Evolutionary conservation across 495 filamentous ascomycete genomes (phyloP).

Genomic region (Elaphomyces granulatus): DNA sequence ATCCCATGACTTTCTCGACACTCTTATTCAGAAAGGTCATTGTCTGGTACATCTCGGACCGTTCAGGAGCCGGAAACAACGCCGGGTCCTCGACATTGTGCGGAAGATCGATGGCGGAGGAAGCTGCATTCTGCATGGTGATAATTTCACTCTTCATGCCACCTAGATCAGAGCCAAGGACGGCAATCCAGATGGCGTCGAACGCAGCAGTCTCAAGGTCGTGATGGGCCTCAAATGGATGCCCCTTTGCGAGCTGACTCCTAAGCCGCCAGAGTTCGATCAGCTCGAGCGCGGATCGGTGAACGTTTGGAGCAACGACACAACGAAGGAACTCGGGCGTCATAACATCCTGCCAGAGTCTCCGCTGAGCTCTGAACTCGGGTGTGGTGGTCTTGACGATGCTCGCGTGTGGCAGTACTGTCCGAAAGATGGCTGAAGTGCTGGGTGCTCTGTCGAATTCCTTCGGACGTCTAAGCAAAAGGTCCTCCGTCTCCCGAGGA

Average conservation of each 20-base stretch:
- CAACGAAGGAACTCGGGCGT: slow-evolving; percentile 20
- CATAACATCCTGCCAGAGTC: slow-evolving; percentile 26
- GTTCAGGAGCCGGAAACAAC: slow-evolving; percentile 4
- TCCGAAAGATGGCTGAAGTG: slow-evolving; percentile 12
- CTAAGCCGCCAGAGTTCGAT: slow-evolving; percentile 25
- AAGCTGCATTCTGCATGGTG: neutral
- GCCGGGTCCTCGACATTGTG: slow-evolving; percentile 10
- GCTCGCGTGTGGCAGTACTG: slow-evolving; percentile 18
- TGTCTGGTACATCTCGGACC: neutral
- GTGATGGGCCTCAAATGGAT: slow-evolving; percentile 18
- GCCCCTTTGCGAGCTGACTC: slow-evolving; percentile 13
- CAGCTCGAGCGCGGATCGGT: slow-evolving; percentile 13
- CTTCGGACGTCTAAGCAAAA: slow-evolving; percentile 23
- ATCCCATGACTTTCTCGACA: slow-evolving; percentile 7
- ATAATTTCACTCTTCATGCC: neutral
- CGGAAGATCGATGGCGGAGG: slow-evolving; percentile 6
- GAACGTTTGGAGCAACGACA: slow-evolving; percentile 19
- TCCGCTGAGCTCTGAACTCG: slow-evolving; percentile 19
- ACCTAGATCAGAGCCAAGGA: slow-evolving; percentile 13
- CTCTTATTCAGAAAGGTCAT: slow-evolving; percentile 3
- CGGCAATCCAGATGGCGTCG: slow-evolving; percentile 21
- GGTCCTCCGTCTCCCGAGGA: slow-evolving; percentile 24
- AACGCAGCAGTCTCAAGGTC: slow-evolving; percentile 22
- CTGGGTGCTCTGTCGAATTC: slow-evolving; percentile 26
- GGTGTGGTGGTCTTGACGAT: slow-evolving; percentile 13